Percentiles rank a stretch among this genome's conserved stretches.
phyloP scores from a whole-genome alignment of 352 stramenopile genomes.

The Globisporangium cylindrosporum region DNA sequence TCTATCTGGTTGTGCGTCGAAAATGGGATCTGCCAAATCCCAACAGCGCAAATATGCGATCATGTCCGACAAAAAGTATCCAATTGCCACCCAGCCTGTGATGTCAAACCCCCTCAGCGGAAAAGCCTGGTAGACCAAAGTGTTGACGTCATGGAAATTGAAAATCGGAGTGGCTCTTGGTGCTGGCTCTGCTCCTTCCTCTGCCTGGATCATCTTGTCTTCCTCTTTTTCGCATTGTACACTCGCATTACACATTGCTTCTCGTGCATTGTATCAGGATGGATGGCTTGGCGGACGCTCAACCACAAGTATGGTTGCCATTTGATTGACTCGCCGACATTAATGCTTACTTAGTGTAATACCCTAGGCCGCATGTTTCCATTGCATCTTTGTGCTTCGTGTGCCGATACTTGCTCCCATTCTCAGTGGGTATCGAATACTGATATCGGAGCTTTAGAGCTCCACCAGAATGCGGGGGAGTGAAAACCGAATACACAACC shows the following conservation, averaged over 20 bases:
- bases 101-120: not conserved
- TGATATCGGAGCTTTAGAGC: too few species aligned
- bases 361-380: too few species aligned
- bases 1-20: not conserved
- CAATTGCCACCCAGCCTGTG: not conserved
- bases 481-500: not conserved
- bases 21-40: conserved; percentile 1
- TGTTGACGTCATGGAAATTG: not conserved
- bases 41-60: not conserved
- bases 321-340: not conserved
- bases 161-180: not conserved
- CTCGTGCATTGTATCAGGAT: not conserved
- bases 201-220: too few species aligned
- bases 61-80: not conserved
- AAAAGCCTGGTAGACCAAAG: not conserved
- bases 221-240: not conserved
- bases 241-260: not conserved
- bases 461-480: too few species aligned
- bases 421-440: too few species aligned
- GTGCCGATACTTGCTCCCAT: too few species aligned
- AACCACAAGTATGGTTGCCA: not conserved
- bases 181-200: not conserved
- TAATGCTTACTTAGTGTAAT: not conserved
- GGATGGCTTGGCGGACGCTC: not conserved
- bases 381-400: too few species aligned